Evolutionary conservation across 306 rosid species (phyloP).

Genomic region (Psophocarpus tetragonolobus): DNA sequence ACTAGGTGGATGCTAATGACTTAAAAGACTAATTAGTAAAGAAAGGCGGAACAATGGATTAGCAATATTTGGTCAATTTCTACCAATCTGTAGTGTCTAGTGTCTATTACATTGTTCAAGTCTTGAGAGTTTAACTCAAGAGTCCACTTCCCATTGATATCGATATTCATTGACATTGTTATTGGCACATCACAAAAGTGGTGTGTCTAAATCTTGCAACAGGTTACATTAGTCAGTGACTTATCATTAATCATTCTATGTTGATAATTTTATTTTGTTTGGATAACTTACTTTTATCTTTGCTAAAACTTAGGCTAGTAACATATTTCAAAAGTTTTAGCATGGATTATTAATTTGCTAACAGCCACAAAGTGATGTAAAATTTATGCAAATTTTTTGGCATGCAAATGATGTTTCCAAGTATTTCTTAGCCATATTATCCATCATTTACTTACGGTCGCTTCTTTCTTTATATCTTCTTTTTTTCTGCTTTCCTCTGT

Average conservation of each 20-base stretch:
- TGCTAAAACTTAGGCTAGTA: background rate
- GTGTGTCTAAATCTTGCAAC: background rate
- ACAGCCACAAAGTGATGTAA: background rate
- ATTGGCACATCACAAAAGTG: background rate
- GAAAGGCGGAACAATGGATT: background rate
- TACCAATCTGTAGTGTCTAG: background rate
- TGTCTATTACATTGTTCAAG: constrained; percentile 13
- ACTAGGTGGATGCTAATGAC: background rate
- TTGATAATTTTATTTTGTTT: background rate
- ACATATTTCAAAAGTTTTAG: background rate
- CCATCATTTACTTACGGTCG: background rate
- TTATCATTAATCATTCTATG: background rate
- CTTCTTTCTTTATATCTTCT: background rate
- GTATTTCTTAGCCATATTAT: background rate
- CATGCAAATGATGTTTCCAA: background rate
- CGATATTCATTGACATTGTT: background rate
- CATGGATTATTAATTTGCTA: background rate
- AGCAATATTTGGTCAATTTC: background rate
- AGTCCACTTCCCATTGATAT: background rate
- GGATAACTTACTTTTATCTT: background rate
- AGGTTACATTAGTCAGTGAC: background rate
- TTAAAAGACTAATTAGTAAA: background rate
- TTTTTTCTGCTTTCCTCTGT: background rate
- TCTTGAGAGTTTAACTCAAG: background rate
- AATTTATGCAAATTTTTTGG: background rate